Conservation (phyloP, 2,329 filamentous ascomycete species). For the Colletotrichum musicola region DNA sequence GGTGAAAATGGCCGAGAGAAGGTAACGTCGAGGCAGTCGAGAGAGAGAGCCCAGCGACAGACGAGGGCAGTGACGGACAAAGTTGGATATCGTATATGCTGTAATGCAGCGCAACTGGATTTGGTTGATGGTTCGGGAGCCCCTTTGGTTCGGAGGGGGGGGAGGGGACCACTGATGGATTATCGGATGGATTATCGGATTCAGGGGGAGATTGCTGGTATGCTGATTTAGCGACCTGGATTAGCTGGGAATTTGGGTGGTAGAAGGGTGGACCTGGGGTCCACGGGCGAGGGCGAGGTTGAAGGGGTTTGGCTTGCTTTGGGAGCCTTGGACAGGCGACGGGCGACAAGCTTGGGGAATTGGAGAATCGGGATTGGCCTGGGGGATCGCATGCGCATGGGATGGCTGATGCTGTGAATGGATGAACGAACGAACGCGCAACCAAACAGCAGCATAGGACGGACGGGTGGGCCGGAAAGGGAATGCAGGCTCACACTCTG, state of each 20-base stretch:
- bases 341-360: slow-evolving; percentile 1
- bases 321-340: slow-evolving; percentile 11
- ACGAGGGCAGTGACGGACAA: neutral
- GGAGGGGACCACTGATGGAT: slow-evolving; percentile 17
- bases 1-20: slow-evolving; percentile 17
- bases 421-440: slow-evolving; percentile 14
- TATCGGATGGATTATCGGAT: slow-evolving; percentile 36
- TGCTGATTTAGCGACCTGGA: slow-evolving; percentile 28
- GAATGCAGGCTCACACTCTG: slow-evolving; percentile 28
- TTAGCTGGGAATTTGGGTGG: slow-evolving; percentile 36
- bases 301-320: slow-evolving; percentile 32
- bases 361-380: slow-evolving; percentile 15
- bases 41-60: slow-evolving; percentile 11
- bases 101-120: slow-evolving; percentile 7
- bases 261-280: slow-evolving; percentile 35
- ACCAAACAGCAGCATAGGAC: slow-evolving; percentile 6
- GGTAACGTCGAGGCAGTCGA: slow-evolving; percentile 20
- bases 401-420: slow-evolving; percentile 29
- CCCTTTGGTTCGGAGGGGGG: slow-evolving; percentile 1
- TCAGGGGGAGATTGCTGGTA: slow-evolving; percentile 39
- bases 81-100: slow-evolving; percentile 25
- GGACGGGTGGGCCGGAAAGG: slow-evolving; percentile 29
- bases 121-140: neutral
- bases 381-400: slow-evolving; percentile 4
- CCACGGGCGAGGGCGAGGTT: slow-evolving; percentile 26